phyloP scores from a whole-genome alignment of 2,329 filamentous ascomycete genomes.

The Seiridium cupressi region DNA sequence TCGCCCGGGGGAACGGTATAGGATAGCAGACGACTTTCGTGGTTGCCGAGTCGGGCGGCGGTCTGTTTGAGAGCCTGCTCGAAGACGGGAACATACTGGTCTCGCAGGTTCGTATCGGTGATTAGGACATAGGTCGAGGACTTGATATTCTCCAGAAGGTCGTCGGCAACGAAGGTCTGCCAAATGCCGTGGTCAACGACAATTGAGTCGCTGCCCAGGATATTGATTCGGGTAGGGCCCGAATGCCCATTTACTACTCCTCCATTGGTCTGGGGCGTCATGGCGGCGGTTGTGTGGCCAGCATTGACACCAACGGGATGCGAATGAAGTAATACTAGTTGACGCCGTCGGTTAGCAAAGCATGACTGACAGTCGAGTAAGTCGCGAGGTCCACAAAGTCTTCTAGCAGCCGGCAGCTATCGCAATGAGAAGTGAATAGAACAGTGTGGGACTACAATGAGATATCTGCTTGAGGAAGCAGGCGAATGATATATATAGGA shows the following conservation, averaged over 20 bases:
- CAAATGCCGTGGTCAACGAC: constrained; percentile 90
- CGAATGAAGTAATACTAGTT: too few relatives aligned
- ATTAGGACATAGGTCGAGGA: constrained; percentile 95
- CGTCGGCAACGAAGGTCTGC: constrained; percentile 75
- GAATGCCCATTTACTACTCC: not conserved
- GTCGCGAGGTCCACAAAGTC: too few relatives aligned
- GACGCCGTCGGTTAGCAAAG: too few relatives aligned
- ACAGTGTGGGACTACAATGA: too few relatives aligned
- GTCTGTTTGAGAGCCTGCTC: constrained; percentile 59
- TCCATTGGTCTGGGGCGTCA: constrained; percentile 7
- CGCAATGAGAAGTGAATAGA: too few relatives aligned
- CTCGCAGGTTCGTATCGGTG: constrained; percentile 88
- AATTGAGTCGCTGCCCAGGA: constrained; percentile 87
- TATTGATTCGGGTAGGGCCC: constrained; percentile 64
- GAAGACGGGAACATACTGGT: constrained; percentile 80
- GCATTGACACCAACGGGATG: constrained; percentile 3
- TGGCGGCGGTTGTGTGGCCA: not conserved
- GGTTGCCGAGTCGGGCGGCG: constrained; percentile 22
- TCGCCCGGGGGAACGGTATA: constrained; percentile 90
- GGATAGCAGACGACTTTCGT: constrained; percentile 70
- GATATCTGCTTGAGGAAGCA: too few relatives aligned
- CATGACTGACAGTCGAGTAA: too few relatives aligned
- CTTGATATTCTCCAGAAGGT: constrained; percentile 72
- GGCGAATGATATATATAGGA: too few relatives aligned
- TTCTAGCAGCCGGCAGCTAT: too few relatives aligned